phyloP scores from a whole-genome alignment of 306 rosid genomes.

The Lathyrus aphaca region DNA sequence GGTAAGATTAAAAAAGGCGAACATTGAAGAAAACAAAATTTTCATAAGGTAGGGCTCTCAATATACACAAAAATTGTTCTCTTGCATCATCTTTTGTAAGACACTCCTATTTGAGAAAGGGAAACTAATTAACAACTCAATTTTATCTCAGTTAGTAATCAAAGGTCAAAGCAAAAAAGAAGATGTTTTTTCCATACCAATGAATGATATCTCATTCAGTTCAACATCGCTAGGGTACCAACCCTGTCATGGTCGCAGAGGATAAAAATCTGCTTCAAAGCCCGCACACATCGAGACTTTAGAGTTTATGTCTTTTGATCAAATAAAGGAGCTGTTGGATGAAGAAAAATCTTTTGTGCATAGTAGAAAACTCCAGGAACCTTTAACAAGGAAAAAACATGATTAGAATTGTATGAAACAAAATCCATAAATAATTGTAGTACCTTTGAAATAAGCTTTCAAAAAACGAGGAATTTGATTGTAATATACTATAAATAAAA shows the following conservation, averaged over 20 bases:
- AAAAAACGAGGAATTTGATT: conserved; percentile 7
- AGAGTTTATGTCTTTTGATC: conserved; percentile 95
- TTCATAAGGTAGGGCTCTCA: no score
- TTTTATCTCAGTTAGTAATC: no score
- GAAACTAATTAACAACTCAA: no score
- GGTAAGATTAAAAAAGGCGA: no score
- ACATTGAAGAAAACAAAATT: no score
- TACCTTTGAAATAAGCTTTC: conserved; percentile 21
- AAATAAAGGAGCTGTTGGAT: conserved; percentile 93
- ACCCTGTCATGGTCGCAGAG: conserved; percentile 92
- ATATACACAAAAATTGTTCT: no score
- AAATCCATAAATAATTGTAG: conserved; percentile 28
- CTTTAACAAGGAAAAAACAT: conserved; percentile 51
- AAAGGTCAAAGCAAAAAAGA: no score
- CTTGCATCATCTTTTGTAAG: no score
- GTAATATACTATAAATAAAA: not conserved
- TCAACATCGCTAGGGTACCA: conserved; percentile 70
- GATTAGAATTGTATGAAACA: conserved; percentile 28
- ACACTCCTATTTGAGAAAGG: no score
- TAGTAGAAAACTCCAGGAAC: conserved; percentile 97
- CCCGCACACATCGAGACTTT: conserved; percentile 92
- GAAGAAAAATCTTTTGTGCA: conserved; percentile 98
- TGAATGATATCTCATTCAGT: no score
- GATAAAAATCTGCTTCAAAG: conserved; percentile 93
- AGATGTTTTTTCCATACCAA: no score